phyloP scores from a whole-genome alignment of 805 yeast species.

The Yamadazyma ubonensis region DNA sequence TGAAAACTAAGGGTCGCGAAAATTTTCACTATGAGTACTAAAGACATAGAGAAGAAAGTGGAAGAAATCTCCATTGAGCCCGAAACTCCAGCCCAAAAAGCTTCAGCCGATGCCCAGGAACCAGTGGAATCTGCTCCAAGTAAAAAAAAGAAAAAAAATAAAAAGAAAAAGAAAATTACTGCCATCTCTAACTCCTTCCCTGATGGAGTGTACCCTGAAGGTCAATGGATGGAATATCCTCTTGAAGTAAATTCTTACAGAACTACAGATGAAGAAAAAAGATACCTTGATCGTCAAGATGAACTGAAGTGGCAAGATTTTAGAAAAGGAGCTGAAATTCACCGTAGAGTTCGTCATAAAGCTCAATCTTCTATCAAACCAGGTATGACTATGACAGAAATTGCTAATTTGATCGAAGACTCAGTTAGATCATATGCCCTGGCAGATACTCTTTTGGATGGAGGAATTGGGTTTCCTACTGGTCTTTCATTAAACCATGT shows the following conservation, averaged over 20 bases:
- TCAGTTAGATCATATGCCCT: conserved; percentile 73
- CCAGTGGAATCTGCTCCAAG: conserved; percentile 7
- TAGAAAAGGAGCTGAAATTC: conserved; percentile 95
- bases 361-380: conserved; percentile 76
- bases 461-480: conserved; percentile 98
- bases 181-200: conserved; percentile 70
- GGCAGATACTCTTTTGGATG: conserved; percentile 59
- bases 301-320: conserved; percentile 75
- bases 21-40: conserved; percentile 6
- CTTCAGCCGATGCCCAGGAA: conserved; percentile 16
- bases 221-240: conserved; percentile 80
- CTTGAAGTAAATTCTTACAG: conserved; percentile 65
- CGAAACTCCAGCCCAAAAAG: conserved; percentile 23
- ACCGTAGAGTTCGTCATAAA: conserved; percentile 82
- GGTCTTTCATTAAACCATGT: conserved; percentile 90
- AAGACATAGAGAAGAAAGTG: conserved; percentile 4
- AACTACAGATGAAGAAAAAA: conserved; percentile 80
- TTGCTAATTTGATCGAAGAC: conserved; percentile 87
- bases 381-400: conserved; percentile 87
- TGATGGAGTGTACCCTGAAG: conserved; percentile 76
- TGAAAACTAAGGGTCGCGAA: too few relatives aligned
- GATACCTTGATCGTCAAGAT: conserved; percentile 69
- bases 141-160: conserved; percentile 46
- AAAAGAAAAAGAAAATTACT: conserved; percentile 52
- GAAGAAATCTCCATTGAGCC: neutral